These are phyloP conservation scores for Gleditsia sinensis DNA, from an alignment of 306 rosid species.

Conservation along the genomic window DNA sequence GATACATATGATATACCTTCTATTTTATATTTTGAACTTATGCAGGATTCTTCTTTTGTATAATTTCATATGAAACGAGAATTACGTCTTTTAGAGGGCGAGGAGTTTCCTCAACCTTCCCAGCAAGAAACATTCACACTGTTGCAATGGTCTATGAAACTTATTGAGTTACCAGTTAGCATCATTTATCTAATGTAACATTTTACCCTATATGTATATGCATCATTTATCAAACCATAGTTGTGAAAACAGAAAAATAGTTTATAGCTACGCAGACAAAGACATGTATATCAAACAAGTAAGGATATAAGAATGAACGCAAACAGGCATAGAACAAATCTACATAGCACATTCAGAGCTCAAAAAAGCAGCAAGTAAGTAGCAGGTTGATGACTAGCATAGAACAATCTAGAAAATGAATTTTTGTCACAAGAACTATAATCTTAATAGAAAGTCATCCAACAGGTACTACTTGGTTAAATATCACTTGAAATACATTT, in stretches of 20 bases:
- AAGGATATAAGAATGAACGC: constrained; percentile 2
- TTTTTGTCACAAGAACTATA: not conserved
- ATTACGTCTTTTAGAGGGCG: too few relatives aligned
- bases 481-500: too few relatives aligned
- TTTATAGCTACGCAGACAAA: not conserved
- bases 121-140: too few relatives aligned
- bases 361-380: constrained; percentile 2
- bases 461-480: not conserved
- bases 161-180: constrained; percentile 30
- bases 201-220: constrained; percentile 3
- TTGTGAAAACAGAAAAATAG: too few relatives aligned
- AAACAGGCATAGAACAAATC: constrained; percentile 2
- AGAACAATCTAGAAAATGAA: constrained; percentile 10
- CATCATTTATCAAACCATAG: constrained; percentile 1
- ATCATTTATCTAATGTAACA: constrained; percentile 13
- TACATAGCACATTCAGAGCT: constrained; percentile 1
- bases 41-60: too few relatives aligned
- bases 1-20: too few relatives aligned
- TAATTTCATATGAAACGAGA: too few relatives aligned
- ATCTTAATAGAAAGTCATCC: not conserved
- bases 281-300: not conserved
- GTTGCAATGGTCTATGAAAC: too few relatives aligned
- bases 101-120: too few relatives aligned
- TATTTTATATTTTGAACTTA: too few relatives aligned
- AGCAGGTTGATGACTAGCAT: constrained; percentile 2